Base-by-base conservation (phyloP, 2,329 filamentous ascomycete genomes). In the Aspergillus sp. region DNA sequence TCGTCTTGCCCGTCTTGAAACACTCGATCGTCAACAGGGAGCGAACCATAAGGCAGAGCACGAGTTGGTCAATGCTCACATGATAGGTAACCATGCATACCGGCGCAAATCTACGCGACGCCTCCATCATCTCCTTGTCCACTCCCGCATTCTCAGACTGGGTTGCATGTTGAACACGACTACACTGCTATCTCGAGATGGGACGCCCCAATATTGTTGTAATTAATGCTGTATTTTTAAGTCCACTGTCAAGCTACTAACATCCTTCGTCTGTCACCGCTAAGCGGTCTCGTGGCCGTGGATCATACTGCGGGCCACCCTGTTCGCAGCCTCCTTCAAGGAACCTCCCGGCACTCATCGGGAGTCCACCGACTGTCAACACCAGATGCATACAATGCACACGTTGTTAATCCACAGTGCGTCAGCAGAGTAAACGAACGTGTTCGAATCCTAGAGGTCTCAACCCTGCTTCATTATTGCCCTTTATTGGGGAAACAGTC, bases 101-200 rank as follows among this genome's bases (percentile, higher is more conserved):
- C 53, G 34, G 34, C 47, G 34, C 41, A 55, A 61, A 49, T 55
- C 17, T 47, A 48, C 20, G 64, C 58, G 57, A 51, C 53, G 61
- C 63, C 52, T 58, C 51, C 51, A 33, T 46, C 30, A 30, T 54
- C 40, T 53, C 55, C 42, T 47, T 54, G 33, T 41, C 44, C 30
- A 9, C 27, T 64, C 73, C 71, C 71, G 68, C 66, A 61, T 60
- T 61, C 60, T 71, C 71, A 70, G 71, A 72, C 66, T 73, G 71
- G 70, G 60, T 57, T 54, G 65, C 48, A 51, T 50, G 49, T 59
- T 63, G 61, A 62, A 73, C 68, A 71, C 69, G 68, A 69, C 62
- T 50, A 22, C 45, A n/a, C 30, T 64, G 41, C 46, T 41, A 44
- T 44, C 24, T 57, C 47, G 50, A 56, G 45, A 51, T 52, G 61